phyloP scores from a whole-genome alignment of 257 asterid species.

The Lycium ferocissimum region DNA sequence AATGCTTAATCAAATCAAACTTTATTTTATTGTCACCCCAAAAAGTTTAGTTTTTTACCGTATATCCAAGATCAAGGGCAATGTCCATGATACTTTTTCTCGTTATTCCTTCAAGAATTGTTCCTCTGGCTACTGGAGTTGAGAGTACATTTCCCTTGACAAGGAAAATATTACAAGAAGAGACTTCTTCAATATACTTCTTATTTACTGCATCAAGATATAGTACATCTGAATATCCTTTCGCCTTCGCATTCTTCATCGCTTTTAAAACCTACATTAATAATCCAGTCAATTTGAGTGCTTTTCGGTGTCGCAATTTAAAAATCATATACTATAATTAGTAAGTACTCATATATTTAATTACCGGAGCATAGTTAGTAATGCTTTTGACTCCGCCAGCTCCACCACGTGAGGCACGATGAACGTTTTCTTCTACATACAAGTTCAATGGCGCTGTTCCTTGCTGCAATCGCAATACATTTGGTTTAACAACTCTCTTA shows the following conservation, averaged over 20 bases:
- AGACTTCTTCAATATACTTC: slow-evolving; percentile 74
- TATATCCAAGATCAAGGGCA: slow-evolving; percentile 62
- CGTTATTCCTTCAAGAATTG: slow-evolving; percentile 80
- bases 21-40: too few species aligned
- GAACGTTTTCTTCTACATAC: slow-evolving; percentile 67
- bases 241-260: slow-evolving; percentile 51
- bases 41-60: slow-evolving; percentile 40
- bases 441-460: slow-evolving; percentile 64
- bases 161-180: slow-evolving; percentile 73
- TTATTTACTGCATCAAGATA: slow-evolving; percentile 70
- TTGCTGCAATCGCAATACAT: slow-evolving; percentile 43
- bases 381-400: slow-evolving; percentile 88
- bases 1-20: not conserved
- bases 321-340: not conserved
- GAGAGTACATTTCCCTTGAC: slow-evolving; percentile 66
- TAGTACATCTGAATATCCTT: slow-evolving; percentile 80
- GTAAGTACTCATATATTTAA: not conserved
- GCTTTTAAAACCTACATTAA: slow-evolving; percentile 68
- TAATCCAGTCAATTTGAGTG: not conserved
- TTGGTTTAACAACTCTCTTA: not conserved
- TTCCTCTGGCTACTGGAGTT: slow-evolving; percentile 66
- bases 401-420: slow-evolving; percentile 83
- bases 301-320: not conserved
- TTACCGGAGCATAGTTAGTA: slow-evolving; percentile 87
- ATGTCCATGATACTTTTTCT: slow-evolving; percentile 82